Base-by-base conservation (phyloP, 2,329 filamentous ascomycete genomes). In the Nemania sp. region DNA sequence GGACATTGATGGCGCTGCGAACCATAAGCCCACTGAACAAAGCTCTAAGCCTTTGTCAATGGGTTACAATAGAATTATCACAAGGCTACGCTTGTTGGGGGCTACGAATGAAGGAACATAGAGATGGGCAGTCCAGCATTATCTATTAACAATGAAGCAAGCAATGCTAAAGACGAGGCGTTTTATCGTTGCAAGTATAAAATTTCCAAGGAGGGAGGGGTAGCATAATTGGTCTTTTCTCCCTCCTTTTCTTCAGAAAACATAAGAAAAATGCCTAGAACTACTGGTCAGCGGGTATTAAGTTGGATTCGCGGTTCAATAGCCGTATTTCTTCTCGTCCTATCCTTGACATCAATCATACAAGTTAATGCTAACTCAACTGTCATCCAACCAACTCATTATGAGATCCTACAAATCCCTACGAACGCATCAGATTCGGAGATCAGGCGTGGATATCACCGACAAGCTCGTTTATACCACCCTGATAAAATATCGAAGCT, bases 391-490 rank as follows among this genome's bases (percentile, higher is more conserved):
- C 11, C 22, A 11, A 38, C n/a, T 2, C 26, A 49, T 27, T 69
- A 69, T n/a, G 45, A 27, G 0, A 11, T 51, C 18, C 10, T 69
- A 6, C 20, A 61, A 10, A 10, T 54, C 4, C 18, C 24, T 5
- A 26, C 43, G 0, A 2, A 52, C 22, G 64, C 64, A 0, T 35
- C 64, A 0, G 38, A 58, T 8, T 6, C 38, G 0, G 56, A 64
- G 2, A 38, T 69, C 22, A 64, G 8, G 45, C 55, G 29, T 6
- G 67, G 55, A 0, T 67, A 67, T 26, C 64, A 43, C 13, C 29
- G 5, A 0, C 20, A 53, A 8, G 41, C 32, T 1, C 13, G 8
- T 0, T 5, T 1, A 3, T 57, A 41, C 24, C 67, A 67, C 22
- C 51, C 56, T 0, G 67, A 67, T 26, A 69, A 69, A 18, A 4